phyloP scores from a whole-genome alignment of 257 asterid species.

The Primulina huaijiensis region DNA sequence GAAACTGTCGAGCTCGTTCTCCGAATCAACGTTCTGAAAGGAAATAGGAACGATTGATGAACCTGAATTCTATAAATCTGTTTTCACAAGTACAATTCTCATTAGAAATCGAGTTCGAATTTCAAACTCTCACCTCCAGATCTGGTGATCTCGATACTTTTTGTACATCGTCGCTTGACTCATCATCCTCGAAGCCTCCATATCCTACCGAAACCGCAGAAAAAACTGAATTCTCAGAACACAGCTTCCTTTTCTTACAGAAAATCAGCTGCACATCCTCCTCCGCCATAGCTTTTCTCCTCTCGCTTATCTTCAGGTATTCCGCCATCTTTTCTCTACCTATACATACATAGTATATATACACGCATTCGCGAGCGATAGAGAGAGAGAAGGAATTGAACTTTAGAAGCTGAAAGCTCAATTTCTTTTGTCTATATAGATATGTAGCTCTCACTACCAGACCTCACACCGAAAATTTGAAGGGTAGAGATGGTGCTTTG shows the following conservation, averaged over 20 bases:
- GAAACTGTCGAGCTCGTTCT: conserved; percentile 40
- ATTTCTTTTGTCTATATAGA: neutral
- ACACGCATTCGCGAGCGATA: neutral
- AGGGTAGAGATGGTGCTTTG: conserved; percentile 9
- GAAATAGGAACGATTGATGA: conserved; percentile 9
- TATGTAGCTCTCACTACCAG: neutral
- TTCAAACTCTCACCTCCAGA: conserved; percentile 58
- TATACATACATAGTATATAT: neutral
- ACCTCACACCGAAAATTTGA: neutral
- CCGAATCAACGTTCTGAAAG: conserved; percentile 46
- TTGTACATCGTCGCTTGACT: conserved; percentile 32
- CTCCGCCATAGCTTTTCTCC: conserved; percentile 29
- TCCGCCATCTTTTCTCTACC: conserved; percentile 31
- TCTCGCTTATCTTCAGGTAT: conserved; percentile 26
- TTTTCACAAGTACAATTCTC: neutral
- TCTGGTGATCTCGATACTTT: conserved; percentile 43
- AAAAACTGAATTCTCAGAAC: conserved; percentile 36
- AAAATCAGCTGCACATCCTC: conserved; percentile 35
- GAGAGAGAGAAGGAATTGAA: neutral
- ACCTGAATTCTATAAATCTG: neutral
- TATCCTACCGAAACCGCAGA: conserved; percentile 45
- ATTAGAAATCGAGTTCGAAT: conserved; percentile 22
- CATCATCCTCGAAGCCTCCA: conserved; percentile 27
- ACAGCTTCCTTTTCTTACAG: conserved; percentile 53
- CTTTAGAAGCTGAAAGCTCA: conserved; percentile 21